A percentile compares a stretch with the other conserved stretches of the same genome.
These are phyloP conservation scores for Penicillium sp. DNA, from an alignment of 2,329 filamentous ascomycete species.

Conservation along the genomic window DNA sequence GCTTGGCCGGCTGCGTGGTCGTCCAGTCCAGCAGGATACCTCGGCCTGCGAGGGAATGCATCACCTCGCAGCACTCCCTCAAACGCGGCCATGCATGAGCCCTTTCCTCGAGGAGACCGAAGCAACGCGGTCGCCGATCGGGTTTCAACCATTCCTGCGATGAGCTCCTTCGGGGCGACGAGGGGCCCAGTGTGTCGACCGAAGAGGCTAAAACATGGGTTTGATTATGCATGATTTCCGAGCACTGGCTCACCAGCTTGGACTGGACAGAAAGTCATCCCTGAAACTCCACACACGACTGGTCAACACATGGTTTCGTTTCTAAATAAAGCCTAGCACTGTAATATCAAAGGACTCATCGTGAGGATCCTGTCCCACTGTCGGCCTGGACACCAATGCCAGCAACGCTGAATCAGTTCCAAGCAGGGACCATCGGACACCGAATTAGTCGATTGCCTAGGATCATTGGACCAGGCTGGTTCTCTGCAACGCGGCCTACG, in stretches of 20 bases:
- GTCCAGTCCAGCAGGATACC: no score
- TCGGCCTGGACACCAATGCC: conserved; percentile 2
- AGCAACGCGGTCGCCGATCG: conserved; percentile 16
- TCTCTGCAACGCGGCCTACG: no score
- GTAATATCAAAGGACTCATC: conserved; percentile 4
- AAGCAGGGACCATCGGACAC: no score
- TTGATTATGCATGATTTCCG: neutral
- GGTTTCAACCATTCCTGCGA: conserved; percentile 12
- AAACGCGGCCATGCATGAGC: conserved; percentile 11
- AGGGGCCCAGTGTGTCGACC: conserved; percentile 7
- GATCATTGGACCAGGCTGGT: no score
- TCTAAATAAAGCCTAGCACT: conserved; percentile 3
- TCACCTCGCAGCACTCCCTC: conserved; percentile 5
- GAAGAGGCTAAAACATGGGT: neutral
- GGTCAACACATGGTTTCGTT: neutral
- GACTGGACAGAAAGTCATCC: neutral
- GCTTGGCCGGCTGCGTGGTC: no score
- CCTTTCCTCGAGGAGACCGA: conserved; percentile 10
- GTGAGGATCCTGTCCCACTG: conserved; percentile 8
- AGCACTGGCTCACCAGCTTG: no score
- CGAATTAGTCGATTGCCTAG: no score
- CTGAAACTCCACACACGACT: neutral
- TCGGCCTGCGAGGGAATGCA: conserved; percentile 8
- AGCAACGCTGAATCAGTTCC: no score
- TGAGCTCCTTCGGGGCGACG: conserved; percentile 5